A percentile compares a stretch with the other conserved stretches of the same genome.
Conservation (phyloP, 345 rosid species). For the Fremontodendron californicum region DNA sequence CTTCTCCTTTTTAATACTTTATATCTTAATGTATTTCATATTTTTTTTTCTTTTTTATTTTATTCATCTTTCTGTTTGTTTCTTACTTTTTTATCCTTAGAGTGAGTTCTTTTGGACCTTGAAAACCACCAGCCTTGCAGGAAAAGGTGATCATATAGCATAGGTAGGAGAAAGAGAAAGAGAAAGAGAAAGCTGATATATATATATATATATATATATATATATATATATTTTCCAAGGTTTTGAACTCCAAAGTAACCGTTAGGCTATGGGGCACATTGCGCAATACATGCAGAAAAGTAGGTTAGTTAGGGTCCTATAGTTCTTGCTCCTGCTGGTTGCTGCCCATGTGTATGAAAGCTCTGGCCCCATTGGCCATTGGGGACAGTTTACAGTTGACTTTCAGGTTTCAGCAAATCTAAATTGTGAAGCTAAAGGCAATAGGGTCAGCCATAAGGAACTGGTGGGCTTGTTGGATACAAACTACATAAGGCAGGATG, state of each 20-base stretch:
- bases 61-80: no score
- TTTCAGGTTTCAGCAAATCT: not conserved
- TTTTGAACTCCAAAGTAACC: not conserved
- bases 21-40: no score
- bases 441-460: not conserved
- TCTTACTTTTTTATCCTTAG: no score
- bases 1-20: not conserved
- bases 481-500: not conserved
- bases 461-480: not conserved
- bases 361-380: not conserved
- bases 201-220: no score
- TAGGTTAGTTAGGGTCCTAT: not conserved
- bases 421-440: not conserved
- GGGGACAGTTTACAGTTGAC: not conserved
- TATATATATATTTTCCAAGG: no score
- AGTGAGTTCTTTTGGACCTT: no score
- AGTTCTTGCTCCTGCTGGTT: not conserved
- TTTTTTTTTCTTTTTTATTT: no score
- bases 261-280: not conserved
- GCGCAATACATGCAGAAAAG: not conserved
- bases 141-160: no score
- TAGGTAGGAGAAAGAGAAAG: no score
- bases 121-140: no score
- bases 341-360: not conserved
- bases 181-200: no score